Evolutionary conservation across 495 filamentous ascomycete genomes (phyloP).

Genomic region (Daldinia vernicosa): DNA sequence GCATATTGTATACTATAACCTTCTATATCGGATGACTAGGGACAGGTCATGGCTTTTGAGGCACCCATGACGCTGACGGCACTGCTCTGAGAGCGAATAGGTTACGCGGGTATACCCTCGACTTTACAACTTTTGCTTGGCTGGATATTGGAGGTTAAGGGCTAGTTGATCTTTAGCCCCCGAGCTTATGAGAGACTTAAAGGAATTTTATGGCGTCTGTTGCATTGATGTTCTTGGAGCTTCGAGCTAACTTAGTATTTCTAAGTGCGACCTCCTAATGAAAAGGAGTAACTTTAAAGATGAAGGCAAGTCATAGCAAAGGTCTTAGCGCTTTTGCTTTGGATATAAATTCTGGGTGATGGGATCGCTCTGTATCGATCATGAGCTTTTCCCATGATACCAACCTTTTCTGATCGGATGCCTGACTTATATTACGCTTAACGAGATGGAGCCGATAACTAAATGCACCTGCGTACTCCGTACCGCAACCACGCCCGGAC

Average conservation of each 20-base stretch:
- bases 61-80: conserved; percentile 20
- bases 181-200: not conserved
- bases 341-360: not conserved
- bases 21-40: conserved; percentile 31
- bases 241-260: not conserved
- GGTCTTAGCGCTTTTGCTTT: not conserved
- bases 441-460: not conserved
- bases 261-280: not conserved
- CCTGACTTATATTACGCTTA: not conserved
- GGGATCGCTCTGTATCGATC: not conserved
- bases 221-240: not conserved
- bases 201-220: not conserved
- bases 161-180: not conserved
- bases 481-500: not conserved
- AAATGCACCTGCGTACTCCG: not conserved
- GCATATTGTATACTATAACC: conserved; percentile 29
- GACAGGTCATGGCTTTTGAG: conserved; percentile 19
- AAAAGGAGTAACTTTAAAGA: not conserved
- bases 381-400: not conserved
- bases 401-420: not conserved
- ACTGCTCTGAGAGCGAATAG: conserved; percentile 34
- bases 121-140: not conserved
- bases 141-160: not conserved
- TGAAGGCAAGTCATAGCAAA: not conserved
- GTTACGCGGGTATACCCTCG: conserved; percentile 15